These are phyloP conservation scores for Ceratocystis cacaofunesta DNA, from an alignment of 2,329 filamentous ascomycete genomes.

Conservation along the genomic window DNA sequence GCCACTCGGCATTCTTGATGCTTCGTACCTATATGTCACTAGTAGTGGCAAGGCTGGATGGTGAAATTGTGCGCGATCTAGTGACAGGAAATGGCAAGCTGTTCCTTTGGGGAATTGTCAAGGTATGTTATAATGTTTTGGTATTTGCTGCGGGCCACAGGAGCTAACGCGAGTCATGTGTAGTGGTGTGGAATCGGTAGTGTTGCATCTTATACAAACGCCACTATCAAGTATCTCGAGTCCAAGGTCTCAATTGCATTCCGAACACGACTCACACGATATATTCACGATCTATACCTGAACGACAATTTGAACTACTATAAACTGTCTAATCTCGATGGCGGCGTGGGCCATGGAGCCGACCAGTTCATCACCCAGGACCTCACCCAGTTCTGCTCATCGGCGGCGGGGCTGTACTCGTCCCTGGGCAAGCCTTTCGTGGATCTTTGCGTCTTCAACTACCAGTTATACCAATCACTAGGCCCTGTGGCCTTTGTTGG, in stretches of 20 bases:
- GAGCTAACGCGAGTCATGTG: slow-evolving; percentile 4
- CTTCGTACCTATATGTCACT: slow-evolving; percentile 87
- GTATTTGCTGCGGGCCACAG: too few relatives aligned
- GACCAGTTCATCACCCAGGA: slow-evolving; percentile 98
- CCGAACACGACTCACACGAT: slow-evolving; percentile 81
- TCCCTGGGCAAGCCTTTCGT: slow-evolving; percentile 95
- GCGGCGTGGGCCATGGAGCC: slow-evolving; percentile 77
- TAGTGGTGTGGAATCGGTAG: slow-evolving; percentile 86
- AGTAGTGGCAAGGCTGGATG: slow-evolving; percentile 81
- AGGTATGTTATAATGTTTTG: slow-evolving; percentile 32
- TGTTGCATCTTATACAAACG: slow-evolving; percentile 91
- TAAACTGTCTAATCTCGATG: slow-evolving; percentile 83
- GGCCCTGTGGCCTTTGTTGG: slow-evolving; percentile 78
- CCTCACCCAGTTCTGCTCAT: slow-evolving; percentile 83
- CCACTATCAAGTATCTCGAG: slow-evolving; percentile 97
- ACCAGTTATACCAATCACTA: slow-evolving; percentile 82
- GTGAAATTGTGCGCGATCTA: slow-evolving; percentile 87
- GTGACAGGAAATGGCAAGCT: slow-evolving; percentile 85
- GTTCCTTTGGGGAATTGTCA: slow-evolving; percentile 76
- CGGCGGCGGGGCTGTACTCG: slow-evolving; percentile 84
- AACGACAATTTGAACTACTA: slow-evolving; percentile 95
- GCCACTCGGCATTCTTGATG: slow-evolving; percentile 80
- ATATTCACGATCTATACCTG: slow-evolving; percentile 93
- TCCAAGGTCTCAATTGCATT: slow-evolving; percentile 98
- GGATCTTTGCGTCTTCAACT: slow-evolving; percentile 96